These are phyloP conservation scores for Dothideomycetes sp. DNA, from an alignment of 2,329 filamentous ascomycete genomes.

Conservation along the genomic window DNA sequence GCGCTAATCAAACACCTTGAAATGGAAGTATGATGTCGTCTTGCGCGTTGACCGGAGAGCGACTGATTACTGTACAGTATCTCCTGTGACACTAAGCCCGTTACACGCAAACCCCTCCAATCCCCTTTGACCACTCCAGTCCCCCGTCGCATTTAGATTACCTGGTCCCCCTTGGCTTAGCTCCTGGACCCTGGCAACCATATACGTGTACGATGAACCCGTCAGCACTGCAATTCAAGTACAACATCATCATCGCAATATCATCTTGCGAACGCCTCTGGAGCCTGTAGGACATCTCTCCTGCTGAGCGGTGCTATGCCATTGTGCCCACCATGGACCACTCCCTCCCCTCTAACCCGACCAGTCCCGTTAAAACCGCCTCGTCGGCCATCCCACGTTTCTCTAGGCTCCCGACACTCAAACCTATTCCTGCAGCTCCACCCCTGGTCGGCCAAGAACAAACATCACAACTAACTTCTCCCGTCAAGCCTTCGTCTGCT, in stretches of 20 bases:
- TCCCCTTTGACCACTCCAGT: background rate
- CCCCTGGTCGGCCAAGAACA: background rate
- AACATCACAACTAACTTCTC: background rate
- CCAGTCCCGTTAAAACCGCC: constrained; percentile 17
- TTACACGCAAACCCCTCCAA: no score
- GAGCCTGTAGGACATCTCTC: background rate
- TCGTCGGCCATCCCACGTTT: constrained; percentile 36
- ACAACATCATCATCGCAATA: background rate
- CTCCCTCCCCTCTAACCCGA: constrained; percentile 14
- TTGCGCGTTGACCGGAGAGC: background rate
- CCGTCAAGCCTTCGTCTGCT: background rate
- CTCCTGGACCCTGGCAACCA: background rate
- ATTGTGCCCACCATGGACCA: constrained; percentile 19
- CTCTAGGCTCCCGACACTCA: constrained; percentile 38
- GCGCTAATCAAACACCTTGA: background rate
- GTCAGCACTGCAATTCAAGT: no score
- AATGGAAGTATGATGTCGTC: background rate
- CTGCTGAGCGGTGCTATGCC: background rate
- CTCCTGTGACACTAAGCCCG: no score
- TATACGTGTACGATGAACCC: no score
- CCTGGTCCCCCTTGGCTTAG: background rate
- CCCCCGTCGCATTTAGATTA: background rate
- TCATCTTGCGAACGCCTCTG: background rate
- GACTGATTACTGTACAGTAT: no score
- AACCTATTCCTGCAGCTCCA: background rate